Base-by-base conservation (phyloP, 805 yeast genomes). In the Candida tallmaniae region DNA sequence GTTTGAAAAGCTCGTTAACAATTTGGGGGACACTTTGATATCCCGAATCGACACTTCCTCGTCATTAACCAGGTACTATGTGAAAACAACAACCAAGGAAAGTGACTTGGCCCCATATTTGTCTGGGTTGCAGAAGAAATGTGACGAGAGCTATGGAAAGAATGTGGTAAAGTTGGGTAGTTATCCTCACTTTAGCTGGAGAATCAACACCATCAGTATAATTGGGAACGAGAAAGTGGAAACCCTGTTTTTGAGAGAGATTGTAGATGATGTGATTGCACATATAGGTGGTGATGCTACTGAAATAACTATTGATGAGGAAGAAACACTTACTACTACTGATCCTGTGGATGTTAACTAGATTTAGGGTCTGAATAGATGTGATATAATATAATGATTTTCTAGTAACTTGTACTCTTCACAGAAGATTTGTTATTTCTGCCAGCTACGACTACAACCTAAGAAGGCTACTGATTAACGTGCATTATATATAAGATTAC, bases 181-280 rank as follows among this genome's bases (percentile, higher is more conserved):
- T 22, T 87, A 87, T 52, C 96, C 96, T 1, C 96, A 87, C 55
- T 70, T 74, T 59, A 69, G 70, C 11, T 70, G 76, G 57, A 68
- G 73, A 1, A 60, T 76, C 35, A 81, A 75, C 45, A 85, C 95
- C 0, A 76, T 87, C 13, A 82, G 94, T 46, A 70, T 87, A 12
- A 66, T 84, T 24, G 95, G 94, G 1, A 73, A 74, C 14, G 56
- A 58, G 8, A 58, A 66, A 12, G 45, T 63, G 1, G 27, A 43
- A 1, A 27, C 32, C 2, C 39, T 35, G 2, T 54, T 51, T 0
- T 56, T 84, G 44, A 50, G 68, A 20, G 44, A 48, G 2, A 48
- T 81, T 2, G 84, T 76, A 5, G 47, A 52, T 0, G 67, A 67
- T 14, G 64, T 80, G 6, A 62, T 73, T 5, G 47, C 50, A 9